phyloP scores from a whole-genome alignment of 495 filamentous ascomycete species.

The Xylaria grammica region DNA sequence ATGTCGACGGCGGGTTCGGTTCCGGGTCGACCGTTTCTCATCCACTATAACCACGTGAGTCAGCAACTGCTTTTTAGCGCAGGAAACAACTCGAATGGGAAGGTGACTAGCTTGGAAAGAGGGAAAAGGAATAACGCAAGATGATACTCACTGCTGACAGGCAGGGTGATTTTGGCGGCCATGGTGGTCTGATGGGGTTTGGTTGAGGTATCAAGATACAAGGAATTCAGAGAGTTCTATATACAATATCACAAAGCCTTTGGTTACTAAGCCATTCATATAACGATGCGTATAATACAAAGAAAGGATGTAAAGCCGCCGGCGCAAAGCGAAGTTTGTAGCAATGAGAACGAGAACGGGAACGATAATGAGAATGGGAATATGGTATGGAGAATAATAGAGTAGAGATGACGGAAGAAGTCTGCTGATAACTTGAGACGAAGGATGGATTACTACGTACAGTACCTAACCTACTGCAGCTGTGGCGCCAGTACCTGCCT shows the following conservation, averaged over 20 bases:
- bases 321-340: neutral
- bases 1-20: conserved; percentile 34
- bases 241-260: neutral
- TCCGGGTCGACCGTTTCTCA: conserved; percentile 39
- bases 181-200: conserved; percentile 16
- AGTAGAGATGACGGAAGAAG: conserved; percentile 5
- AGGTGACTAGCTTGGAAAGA: neutral
- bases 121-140: neutral
- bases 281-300: conserved; percentile 1
- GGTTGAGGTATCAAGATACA: neutral
- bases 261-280: neutral
- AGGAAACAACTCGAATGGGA: neutral
- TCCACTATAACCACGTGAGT: conserved; percentile 32
- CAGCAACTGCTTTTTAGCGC: neutral
- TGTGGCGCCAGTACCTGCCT: neutral
- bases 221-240: conserved; percentile 1
- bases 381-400: no score
- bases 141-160: conserved; percentile 21
- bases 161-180: conserved; percentile 35
- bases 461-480: conserved; percentile 22
- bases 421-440: neutral
- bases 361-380: no score
- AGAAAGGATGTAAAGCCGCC: neutral
- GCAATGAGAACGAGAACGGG: neutral
- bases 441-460: neutral